Conservation (phyloP, 331 rosid genomes). For the Malus hybrid region DNA sequence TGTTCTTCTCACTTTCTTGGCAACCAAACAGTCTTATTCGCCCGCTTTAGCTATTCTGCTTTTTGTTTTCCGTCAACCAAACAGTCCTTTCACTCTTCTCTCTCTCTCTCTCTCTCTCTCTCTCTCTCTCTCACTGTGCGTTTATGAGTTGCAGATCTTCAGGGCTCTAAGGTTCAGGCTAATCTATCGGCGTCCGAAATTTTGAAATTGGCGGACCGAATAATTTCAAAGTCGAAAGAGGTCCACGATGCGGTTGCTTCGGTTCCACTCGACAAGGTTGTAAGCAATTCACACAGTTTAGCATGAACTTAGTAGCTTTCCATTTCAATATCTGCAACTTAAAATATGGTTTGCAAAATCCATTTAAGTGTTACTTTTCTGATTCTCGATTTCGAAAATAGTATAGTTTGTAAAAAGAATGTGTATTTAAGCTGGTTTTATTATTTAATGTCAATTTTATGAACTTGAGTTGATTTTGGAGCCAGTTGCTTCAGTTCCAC, state of each 20-base stretch:
- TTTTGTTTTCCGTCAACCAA: neutral
- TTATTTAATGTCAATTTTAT: neutral
- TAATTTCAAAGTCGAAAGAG: conserved; percentile 58
- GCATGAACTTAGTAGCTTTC: neutral
- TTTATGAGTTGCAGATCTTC: conserved; percentile 50
- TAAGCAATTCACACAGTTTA: neutral
- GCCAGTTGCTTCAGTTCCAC: conserved; percentile 65
- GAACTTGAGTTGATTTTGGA: neutral
- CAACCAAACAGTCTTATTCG: neutral
- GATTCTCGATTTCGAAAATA: neutral
- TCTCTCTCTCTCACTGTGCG: neutral
- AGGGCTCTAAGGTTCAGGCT: conserved; percentile 48
- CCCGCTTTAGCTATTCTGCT: neutral
- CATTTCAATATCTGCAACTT: neutral
- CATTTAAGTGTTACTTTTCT: neutral
- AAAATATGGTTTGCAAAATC: neutral
- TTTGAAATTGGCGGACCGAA: conserved; percentile 61
- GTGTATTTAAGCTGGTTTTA: neutral
- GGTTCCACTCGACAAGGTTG: conserved; percentile 73
- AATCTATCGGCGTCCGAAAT: conserved; percentile 71
- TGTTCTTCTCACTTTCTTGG: neutral
- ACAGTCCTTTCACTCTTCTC: neutral
- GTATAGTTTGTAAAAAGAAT: neutral
- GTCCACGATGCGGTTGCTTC: conserved; percentile 75
- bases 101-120: neutral